A percentile compares a stretch with the other conserved stretches of the same genome.
phyloP scores from a whole-genome alignment of 495 filamentous ascomycete species.

The Geopyxis carbonaria region DNA sequence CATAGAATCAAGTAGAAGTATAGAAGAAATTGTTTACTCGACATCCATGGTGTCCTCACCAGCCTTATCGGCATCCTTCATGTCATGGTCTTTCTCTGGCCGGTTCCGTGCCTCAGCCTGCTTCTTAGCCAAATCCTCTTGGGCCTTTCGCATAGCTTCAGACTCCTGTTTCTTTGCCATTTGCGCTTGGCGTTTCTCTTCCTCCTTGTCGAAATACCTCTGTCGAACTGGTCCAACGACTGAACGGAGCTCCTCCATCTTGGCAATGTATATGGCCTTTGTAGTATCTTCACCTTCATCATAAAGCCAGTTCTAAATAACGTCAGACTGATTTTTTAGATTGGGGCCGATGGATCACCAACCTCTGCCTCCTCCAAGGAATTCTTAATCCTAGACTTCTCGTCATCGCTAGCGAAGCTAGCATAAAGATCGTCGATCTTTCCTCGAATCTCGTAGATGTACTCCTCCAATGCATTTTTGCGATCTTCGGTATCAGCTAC shows the following conservation, averaged over 20 bases:
- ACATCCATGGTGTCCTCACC: constrained; percentile 10
- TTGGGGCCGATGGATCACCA: constrained; percentile 33
- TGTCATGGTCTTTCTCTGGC: constrained; percentile 36
- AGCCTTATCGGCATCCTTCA: constrained; percentile 34
- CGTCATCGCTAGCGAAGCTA: constrained; percentile 75
- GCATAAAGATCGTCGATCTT: constrained; percentile 85
- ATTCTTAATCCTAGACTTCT: constrained; percentile 66
- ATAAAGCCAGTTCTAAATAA: constrained; percentile 82
- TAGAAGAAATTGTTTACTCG: not conserved
- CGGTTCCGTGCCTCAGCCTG: constrained; percentile 28
- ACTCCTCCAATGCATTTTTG: constrained; percentile 98
- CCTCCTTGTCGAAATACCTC: constrained; percentile 84
- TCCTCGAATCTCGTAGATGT: constrained; percentile 88
- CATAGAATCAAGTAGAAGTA: too few species aligned
- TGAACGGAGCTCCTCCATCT: constrained; percentile 89
- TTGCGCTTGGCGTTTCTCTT: constrained; percentile 67
- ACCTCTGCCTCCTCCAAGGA: constrained; percentile 77
- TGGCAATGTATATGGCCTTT: constrained; percentile 80
- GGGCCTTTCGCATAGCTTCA: constrained; percentile 56
- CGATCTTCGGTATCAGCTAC: constrained; percentile 97
- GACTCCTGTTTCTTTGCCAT: constrained; percentile 66
- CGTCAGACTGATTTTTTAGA: constrained; percentile 13
- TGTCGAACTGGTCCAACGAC: constrained; percentile 82
- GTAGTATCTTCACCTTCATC: constrained; percentile 92
- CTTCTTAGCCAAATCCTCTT: constrained; percentile 21